Base-by-base conservation (phyloP, 225 moss, liverwort and hornwort genomes). In the Bryum argenteum region DNA sequence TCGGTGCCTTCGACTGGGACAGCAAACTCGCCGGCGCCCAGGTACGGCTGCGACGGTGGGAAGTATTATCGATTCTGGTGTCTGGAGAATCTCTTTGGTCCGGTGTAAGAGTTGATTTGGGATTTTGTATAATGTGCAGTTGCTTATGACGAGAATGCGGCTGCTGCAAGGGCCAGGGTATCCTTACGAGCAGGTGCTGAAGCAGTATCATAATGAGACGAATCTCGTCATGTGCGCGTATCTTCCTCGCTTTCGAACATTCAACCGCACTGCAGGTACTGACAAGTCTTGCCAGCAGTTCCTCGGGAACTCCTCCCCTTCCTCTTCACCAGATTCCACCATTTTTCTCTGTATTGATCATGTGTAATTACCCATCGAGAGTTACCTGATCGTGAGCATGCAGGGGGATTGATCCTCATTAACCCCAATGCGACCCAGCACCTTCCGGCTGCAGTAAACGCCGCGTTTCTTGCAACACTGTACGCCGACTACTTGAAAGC, bases 21-120 rank as follows among this genome's bases (percentile, higher is more conserved):
- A 97, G 80, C 89, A 97, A 97, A 71, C 89, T 97, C 58, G 66
- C 81, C 16, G 94, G 93, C 22, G 93, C 91, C 33, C 93, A 97
- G 97, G 97, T 96, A 78, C 33, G 33, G 33, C 33, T 33, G 7
- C 7, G 45, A 13, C 45, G 15, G 45, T 47, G 45, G 45, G 2
- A 2, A 15, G 45, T 44, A 14, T 26, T 26, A 26, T 26, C 26
- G 26, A 26, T 2, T 26, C 26, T 26, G 33, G 33, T 5, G 33
- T 33, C 7, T 33, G 33, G 7, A 4, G 33, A 6, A 33, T 28
- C 5, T 28, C 3, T 33, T 4, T 33, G 33, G 28, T 33, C 5
- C 33, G 33, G 7, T 33, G 2, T 28, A 2, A 2, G 28, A 28
- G 28, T 28, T 33, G 33, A 33, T 33, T 33, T 33, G 33, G 33